Evolutionary conservation across 2,329 filamentous ascomycete genomes (phyloP), one percentile per base, ranked within the genome.

Genomic region (Microdochium nivale): DNA sequence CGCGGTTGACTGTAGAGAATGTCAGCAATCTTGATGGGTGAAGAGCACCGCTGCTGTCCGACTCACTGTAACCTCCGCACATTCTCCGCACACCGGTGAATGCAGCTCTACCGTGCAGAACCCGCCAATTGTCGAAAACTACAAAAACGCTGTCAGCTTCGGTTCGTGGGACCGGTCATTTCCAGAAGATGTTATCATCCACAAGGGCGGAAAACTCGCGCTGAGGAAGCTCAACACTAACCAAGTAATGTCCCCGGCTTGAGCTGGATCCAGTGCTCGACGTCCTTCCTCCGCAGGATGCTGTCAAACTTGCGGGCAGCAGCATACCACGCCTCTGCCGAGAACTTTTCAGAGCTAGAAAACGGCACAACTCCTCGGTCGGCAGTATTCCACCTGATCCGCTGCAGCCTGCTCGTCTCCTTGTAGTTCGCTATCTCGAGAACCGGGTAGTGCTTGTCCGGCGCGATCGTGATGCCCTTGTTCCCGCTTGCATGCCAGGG

Each of bases 41-140:
- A 47, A 48, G 40, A 55, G 27, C 40, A 53, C 13, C 9, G 49
- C 55, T 21, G 1, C 25, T 10, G 13, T 16, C 16, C 14, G 49
- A 81, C 86, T 77, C 72, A 90, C 89, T 86, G 62, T 97, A 97
- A 10, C 81, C 92, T 54, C 94, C 94, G 67, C 91, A 96, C 63
- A 99, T 88, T 58, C 91, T 83, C 58, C 94, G 77, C 63, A 87
- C 83, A 1, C 94, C 94, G 5, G 84, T 86, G 62, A 97, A 99
- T 0, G 81, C 81, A 49, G 84, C 84, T 59, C 94, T 77, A 1
- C 92, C 94, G 67, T 99, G 94, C 59, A 97, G 71, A 32, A 96
- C 87, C 53, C 94, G 80, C 90, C 92, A 96, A 63, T 99, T 97
- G 65, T 99, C 89, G 67, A 99, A 96, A 47, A 97, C 87, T 88